These are phyloP conservation scores for Breviolum minutum DNA, from an alignment of 73 alveolate species.

Conservation along the genomic window DNA sequence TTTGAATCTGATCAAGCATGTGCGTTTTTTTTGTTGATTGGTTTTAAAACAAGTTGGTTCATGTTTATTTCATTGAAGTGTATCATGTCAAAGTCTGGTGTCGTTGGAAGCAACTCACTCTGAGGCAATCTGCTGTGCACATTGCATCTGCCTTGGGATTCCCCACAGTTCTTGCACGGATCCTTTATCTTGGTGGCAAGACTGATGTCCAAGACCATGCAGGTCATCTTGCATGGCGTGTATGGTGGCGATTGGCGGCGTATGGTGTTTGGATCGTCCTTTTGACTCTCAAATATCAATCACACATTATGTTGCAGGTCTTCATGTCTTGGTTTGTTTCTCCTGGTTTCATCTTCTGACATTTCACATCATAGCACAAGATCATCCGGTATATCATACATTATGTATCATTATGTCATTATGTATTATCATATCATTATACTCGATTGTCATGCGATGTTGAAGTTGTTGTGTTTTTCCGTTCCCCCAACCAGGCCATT, in stretches of 20 bases:
- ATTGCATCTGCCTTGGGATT: slow-evolving; percentile 53
- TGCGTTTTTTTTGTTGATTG: neutral
- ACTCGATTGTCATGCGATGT: neutral
- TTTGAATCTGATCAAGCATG: too few relatives aligned
- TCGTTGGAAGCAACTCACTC: neutral
- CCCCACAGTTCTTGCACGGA: slow-evolving; percentile 37
- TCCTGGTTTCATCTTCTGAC: too few relatives aligned
- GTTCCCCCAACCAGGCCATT: neutral
- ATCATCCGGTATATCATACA: too few relatives aligned
- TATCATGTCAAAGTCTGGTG: neutral
- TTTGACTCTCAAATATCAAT: neutral
- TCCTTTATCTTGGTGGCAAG: slow-evolving; percentile 15
- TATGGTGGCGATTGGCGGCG: neutral
- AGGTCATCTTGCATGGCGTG: neutral
- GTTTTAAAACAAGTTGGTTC: neutral
- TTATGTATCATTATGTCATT: too few relatives aligned
- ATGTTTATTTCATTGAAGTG: neutral
- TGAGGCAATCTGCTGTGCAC: slow-evolving; percentile 81
- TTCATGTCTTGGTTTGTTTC: neutral
- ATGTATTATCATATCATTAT: too few relatives aligned
- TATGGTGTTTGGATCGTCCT: neutral
- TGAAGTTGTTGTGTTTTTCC: neutral
- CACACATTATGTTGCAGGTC: neutral
- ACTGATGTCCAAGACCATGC: slow-evolving; percentile 16
- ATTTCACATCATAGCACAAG: too few relatives aligned